These are phyloP conservation scores for Zoysia pacifica DNA, from an alignment of 176 grass and related monocot species.

Conservation along the genomic window DNA sequence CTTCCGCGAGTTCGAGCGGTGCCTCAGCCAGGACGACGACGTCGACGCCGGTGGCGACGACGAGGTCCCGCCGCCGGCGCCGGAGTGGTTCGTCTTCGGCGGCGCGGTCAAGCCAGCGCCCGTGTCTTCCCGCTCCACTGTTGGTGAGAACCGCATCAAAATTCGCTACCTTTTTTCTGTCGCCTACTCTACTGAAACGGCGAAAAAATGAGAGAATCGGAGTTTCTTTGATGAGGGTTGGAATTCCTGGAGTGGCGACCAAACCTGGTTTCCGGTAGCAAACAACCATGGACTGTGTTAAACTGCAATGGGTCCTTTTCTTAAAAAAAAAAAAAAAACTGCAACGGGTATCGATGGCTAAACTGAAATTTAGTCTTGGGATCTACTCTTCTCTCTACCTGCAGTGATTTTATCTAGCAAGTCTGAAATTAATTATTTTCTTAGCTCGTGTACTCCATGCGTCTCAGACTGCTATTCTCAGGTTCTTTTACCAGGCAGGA, in stretches of 20 bases:
- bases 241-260: neutral
- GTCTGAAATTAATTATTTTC: neutral
- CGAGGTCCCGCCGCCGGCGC: constrained; percentile 18
- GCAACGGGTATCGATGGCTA: neutral
- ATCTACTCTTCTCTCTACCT: neutral
- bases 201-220: neutral
- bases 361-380: neutral
- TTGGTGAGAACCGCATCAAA: constrained; percentile 43
- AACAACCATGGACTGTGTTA: neutral
- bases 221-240: neutral
- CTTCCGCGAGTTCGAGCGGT: constrained; percentile 65
- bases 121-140: neutral
- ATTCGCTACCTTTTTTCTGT: neutral
- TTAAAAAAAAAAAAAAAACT: no score
- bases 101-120: neutral
- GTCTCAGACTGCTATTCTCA: neutral
- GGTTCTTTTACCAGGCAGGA: neutral
- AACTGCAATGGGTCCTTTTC: no score
- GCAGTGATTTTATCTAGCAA: neutral
- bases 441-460: neutral
- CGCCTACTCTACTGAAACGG: neutral
- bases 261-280: neutral
- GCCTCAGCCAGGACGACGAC: constrained; percentile 29
- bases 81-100: no score
- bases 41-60: neutral